A percentile compares a stretch with the other conserved stretches of the same genome.
Conservation (phyloP, 192 early-diverging fungal species). For the Entrophospora sp. region DNA sequence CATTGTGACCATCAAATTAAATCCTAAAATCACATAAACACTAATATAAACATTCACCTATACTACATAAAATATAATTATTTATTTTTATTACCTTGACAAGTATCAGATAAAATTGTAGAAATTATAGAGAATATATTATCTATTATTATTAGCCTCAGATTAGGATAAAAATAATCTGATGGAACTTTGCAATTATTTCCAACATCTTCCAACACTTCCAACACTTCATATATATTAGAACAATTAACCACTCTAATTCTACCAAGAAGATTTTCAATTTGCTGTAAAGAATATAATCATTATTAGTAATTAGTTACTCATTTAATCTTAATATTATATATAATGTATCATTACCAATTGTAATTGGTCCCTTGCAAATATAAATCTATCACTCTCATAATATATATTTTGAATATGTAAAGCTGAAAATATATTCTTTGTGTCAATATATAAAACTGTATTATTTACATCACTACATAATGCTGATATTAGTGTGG, state of each 20-base stretch:
- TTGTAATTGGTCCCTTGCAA: background rate
- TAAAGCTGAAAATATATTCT: background rate
- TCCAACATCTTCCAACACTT: background rate
- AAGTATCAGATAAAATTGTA: background rate
- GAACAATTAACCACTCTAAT: background rate
- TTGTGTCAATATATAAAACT: constrained; percentile 15
- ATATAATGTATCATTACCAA: background rate
- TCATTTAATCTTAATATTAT: background rate
- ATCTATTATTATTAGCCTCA: background rate
- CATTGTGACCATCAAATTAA: constrained; percentile 2
- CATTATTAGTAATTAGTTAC: background rate
- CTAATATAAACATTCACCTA: background rate
- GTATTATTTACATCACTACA: background rate
- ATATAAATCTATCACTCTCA: background rate
- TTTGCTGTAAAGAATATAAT: background rate
- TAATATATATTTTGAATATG: background rate
- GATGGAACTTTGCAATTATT: background rate
- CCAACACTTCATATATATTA: background rate
- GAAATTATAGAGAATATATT: background rate
- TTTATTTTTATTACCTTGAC: background rate
- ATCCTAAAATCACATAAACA: background rate
- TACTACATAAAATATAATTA: background rate
- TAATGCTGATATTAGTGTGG: background rate
- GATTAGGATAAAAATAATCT: background rate
- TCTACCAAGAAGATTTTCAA: background rate